A percentile compares a stretch with the other conserved stretches of the same genome.
phyloP scores from a whole-genome alignment of 345 rosid species.

The Erucastrum elatum region DNA sequence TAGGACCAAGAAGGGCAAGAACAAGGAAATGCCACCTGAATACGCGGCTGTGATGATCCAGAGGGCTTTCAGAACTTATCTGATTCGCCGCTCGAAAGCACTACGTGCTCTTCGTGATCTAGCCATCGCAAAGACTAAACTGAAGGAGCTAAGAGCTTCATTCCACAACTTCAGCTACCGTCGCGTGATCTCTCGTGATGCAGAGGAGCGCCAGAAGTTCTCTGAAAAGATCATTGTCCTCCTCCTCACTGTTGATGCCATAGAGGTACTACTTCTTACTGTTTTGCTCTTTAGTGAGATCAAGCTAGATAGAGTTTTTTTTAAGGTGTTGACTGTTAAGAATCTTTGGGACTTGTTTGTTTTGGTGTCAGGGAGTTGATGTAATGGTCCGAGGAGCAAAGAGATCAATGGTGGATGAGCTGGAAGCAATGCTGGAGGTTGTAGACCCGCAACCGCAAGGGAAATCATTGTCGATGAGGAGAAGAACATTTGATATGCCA shows the following conservation, averaged over 20 bases:
- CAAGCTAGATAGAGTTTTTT: background rate
- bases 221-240: slow-evolving; percentile 85
- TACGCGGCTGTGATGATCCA: slow-evolving; percentile 90
- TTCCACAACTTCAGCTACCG: slow-evolving; percentile 88
- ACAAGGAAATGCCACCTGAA: slow-evolving; percentile 67
- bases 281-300: background rate
- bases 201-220: slow-evolving; percentile 85
- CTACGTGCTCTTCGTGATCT: slow-evolving; percentile 89
- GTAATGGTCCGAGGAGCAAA: slow-evolving; percentile 76
- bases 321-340: background rate
- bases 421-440: slow-evolving; percentile 88
- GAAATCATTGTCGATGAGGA: slow-evolving; percentile 67
- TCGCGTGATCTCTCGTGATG: slow-evolving; percentile 61
- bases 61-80: slow-evolving; percentile 71
- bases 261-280: slow-evolving; percentile 65
- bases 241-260: slow-evolving; percentile 90
- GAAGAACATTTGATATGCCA: slow-evolving; percentile 90
- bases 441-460: slow-evolving; percentile 84
- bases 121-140: slow-evolving; percentile 84
- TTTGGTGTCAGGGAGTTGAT: slow-evolving; percentile 70
- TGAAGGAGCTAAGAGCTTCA: slow-evolving; percentile 77
- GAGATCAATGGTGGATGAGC: slow-evolving; percentile 84
- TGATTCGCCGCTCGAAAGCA: slow-evolving; percentile 74
- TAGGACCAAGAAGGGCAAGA: slow-evolving; percentile 66
- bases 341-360: background rate